Evolutionary conservation across 2,329 filamentous ascomycete species (phyloP).

Genomic region (Sclerotinia subarctica): DNA sequence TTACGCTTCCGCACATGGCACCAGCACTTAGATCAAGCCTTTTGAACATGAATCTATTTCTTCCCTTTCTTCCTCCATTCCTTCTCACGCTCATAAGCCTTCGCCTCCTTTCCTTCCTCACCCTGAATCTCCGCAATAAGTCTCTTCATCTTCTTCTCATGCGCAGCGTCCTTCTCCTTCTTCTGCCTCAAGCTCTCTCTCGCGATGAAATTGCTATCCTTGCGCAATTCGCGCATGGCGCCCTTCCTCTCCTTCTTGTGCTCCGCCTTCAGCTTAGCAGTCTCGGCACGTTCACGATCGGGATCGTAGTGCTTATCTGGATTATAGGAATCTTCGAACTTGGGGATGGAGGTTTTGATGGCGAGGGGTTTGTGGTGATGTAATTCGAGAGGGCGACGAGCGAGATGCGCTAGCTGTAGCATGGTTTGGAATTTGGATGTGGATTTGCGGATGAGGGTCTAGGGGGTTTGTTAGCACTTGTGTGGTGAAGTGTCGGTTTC

Average conservation of each 20-base stretch:
- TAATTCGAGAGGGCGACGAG: conserved; percentile 76
- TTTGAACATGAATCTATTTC: conserved; percentile 37
- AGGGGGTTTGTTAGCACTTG: not conserved
- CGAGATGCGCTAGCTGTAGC: conserved; percentile 58
- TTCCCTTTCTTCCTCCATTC: conserved; percentile 65
- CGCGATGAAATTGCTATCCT: conserved; percentile 92
- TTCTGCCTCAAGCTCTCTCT: conserved; percentile 87
- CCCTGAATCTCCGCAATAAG: conserved; percentile 93
- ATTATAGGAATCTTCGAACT: conserved; percentile 94
- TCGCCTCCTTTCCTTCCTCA: conserved; percentile 82
- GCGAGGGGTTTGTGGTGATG: conserved; percentile 86
- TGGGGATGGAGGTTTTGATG: conserved; percentile 84
- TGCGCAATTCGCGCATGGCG: conserved; percentile 87
- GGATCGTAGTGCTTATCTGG: conserved; percentile 97
- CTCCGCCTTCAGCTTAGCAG: conserved; percentile 61
- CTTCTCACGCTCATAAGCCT: conserved; percentile 87
- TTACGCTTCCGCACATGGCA: not conserved
- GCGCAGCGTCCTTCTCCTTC: conserved; percentile 87
- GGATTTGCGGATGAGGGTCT: conserved; percentile 32
- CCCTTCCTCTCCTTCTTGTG: conserved; percentile 84
- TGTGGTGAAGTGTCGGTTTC: not conserved
- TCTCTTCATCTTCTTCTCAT: conserved; percentile 94
- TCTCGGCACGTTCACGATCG: conserved; percentile 81
- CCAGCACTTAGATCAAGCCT: no score
- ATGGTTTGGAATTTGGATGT: conserved; percentile 49